Percentiles rank a stretch among this genome's conserved stretches.
Evolutionary conservation across 768 basidiomycete species (phyloP).

Genomic region (Mycena venus): DNA sequence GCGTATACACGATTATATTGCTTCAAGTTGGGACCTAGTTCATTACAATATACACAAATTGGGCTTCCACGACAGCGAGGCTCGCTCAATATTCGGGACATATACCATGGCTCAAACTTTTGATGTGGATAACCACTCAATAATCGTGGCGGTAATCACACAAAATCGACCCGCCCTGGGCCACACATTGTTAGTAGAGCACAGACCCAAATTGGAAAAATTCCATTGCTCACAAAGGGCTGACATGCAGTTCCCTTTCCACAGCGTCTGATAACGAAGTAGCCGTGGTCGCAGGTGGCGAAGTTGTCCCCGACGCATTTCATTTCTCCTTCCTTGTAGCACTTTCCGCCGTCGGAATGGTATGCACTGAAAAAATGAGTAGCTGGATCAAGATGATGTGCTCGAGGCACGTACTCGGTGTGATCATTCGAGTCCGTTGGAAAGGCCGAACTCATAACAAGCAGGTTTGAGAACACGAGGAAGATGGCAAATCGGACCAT

Average conservation of each 20-base stretch:
- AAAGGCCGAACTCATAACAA: neutral
- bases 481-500: neutral
- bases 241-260: constrained; percentile 3
- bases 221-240: neutral
- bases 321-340: constrained; percentile 8
- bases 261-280: constrained; percentile 1
- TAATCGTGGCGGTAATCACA: constrained; percentile 2
- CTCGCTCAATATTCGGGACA: neutral
- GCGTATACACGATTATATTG: no score
- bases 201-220: neutral
- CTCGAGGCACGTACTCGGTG: neutral
- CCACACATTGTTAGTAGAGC: neutral
- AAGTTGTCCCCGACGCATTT: neutral
- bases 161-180: neutral
- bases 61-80: neutral
- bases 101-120: neutral
- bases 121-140: neutral
- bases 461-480: neutral
- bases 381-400: neutral
- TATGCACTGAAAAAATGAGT: neutral
- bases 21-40: neutral
- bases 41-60: neutral
- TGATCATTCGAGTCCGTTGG: neutral
- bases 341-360: neutral
- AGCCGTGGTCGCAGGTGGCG: constrained; percentile 10